phyloP scores from a whole-genome alignment of 306 rosid genomes.

The Benincasa hispida region DNA sequence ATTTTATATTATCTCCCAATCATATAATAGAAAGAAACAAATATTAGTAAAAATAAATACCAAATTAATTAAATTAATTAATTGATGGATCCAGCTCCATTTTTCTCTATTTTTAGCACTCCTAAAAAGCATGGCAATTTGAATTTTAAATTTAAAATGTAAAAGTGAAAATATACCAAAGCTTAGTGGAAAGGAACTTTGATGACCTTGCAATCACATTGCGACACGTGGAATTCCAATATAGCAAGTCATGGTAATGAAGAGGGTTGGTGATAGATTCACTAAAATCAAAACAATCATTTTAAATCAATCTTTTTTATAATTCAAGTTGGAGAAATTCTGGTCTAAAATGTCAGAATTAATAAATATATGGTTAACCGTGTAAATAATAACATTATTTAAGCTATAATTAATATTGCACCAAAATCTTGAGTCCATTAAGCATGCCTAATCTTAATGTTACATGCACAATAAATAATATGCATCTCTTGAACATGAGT shows the following conservation, averaged over 20 bases:
- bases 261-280: background rate
- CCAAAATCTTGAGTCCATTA: background rate
- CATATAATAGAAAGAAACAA: background rate
- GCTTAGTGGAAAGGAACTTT: background rate
- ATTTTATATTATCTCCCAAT: background rate
- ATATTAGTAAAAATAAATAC: background rate
- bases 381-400: background rate
- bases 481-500: too few species aligned
- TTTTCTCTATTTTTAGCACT: background rate
- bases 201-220: background rate
- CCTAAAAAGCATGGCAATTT: background rate
- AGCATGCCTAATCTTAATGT: too few species aligned
- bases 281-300: background rate
- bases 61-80: background rate
- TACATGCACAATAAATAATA: too few species aligned
- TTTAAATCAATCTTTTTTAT: background rate
- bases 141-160: background rate
- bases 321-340: background rate
- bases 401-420: background rate
- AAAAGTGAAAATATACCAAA: background rate
- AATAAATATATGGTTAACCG: background rate
- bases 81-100: background rate
- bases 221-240: background rate
- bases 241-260: background rate
- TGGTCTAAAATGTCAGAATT: background rate